A percentile compares a stretch with the other conserved stretches of the same genome.
phyloP scores from a whole-genome alignment of 805 yeast genomes.

The Metschnikowia sp. region DNA sequence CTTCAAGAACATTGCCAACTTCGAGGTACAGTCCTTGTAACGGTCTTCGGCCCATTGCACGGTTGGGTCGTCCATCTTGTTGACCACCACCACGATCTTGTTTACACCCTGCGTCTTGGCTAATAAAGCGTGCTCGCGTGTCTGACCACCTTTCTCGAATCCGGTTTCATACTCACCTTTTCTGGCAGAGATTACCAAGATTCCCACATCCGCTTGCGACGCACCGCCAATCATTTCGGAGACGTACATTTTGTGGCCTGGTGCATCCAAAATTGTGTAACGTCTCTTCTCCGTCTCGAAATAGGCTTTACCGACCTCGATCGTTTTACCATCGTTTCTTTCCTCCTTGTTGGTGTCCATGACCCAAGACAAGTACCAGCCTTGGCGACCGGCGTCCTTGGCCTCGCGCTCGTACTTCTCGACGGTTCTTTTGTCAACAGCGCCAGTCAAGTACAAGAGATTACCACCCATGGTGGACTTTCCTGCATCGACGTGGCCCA shows the following conservation, averaged over 20 bases:
- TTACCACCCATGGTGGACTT: conserved; percentile 99
- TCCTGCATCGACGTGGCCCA: conserved; percentile 99
- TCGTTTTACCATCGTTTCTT: conserved; percentile 98
- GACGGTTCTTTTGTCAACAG: conserved; percentile 97
- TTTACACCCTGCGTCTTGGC: conserved; percentile 99
- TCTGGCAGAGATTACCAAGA: conserved; percentile 95
- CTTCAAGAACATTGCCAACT: conserved; percentile 72
- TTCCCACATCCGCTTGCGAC: conserved; percentile 98
- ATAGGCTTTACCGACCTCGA: conserved; percentile 96
- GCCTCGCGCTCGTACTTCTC: conserved; percentile 98
- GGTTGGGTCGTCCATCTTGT: conserved; percentile 99
- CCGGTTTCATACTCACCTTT: conserved; percentile 99
- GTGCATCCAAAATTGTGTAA: conserved; percentile 97
- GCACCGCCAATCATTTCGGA: conserved; percentile 99
- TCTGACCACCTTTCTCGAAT: conserved; percentile 98
- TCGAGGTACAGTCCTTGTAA: conserved; percentile 90
- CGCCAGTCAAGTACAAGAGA: conserved; percentile 85
- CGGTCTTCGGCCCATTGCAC: conserved; percentile 95
- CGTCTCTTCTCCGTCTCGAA: conserved; percentile 98
- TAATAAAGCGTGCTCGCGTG: conserved; percentile 94
- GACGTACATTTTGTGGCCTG: conserved; percentile 98
- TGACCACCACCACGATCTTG: conserved; percentile 86
- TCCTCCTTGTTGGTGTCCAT: conserved; percentile 99
- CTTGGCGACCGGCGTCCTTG: conserved; percentile 98
- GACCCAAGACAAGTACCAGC: conserved; percentile 99